A percentile compares a stretch with the other conserved stretches of the same genome.
Conservation (phyloP, 139 green algal genomes). For the Mesotaenium endlicherianum region DNA sequence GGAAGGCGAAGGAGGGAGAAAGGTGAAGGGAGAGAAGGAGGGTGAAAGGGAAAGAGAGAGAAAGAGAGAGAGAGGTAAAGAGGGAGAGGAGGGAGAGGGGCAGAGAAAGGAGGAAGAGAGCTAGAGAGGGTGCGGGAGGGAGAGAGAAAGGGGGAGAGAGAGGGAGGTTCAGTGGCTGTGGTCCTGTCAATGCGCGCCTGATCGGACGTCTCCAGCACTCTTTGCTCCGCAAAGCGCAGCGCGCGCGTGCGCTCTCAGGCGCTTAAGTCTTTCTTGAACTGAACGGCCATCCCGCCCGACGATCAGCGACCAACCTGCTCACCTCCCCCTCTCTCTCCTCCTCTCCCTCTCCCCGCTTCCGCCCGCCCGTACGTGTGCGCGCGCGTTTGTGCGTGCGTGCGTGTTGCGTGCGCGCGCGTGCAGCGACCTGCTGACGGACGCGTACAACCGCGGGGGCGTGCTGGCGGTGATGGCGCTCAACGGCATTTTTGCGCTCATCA, state of each 20-base stretch:
- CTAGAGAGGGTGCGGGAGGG: no score
- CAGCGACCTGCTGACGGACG: conserved; percentile 83
- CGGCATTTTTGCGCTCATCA: conserved; percentile 89
- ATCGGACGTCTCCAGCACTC: no score
- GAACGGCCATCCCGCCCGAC: no score
- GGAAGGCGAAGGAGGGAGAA: no score
- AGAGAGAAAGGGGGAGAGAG: no score
- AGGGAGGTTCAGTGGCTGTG: no score
- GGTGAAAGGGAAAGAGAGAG: no score
- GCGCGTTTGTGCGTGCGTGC: neutral
- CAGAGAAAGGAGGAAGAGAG: no score
- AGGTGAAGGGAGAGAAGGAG: no score
- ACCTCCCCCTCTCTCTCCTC: neutral
- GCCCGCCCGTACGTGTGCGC: neutral
- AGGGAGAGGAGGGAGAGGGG: no score
- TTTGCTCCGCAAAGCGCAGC: neutral
- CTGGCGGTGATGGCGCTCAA: conserved; percentile 88
- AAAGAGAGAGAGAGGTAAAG: no score
- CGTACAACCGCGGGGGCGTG: conserved; percentile 73
- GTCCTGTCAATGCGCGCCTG: no score
- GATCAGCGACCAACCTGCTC: neutral
- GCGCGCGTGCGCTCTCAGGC: neutral
- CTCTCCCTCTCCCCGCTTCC: neutral
- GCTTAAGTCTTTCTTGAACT: neutral
- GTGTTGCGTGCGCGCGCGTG: conserved; percentile 68